phyloP scores from a whole-genome alignment of 2,329 filamentous ascomycete genomes.

The Epichloe hybrida region DNA sequence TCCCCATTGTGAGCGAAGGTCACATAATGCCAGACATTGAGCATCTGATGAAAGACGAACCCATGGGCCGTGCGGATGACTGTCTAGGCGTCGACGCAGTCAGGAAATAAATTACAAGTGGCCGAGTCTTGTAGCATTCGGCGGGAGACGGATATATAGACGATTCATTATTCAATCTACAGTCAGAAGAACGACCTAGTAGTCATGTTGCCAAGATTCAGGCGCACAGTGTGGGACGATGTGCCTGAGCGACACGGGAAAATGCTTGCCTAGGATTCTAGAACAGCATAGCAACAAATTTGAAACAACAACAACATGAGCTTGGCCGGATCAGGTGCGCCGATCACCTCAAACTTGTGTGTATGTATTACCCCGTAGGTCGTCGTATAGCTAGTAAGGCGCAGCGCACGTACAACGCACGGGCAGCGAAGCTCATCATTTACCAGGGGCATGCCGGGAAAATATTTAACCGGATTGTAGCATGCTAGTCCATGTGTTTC shows the following conservation, averaged over 20 bases:
- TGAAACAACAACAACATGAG: background rate
- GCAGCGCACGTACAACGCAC: no score
- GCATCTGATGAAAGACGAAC: conserved; percentile 21
- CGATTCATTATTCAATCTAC: no score
- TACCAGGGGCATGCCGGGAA: no score
- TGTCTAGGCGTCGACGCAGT: background rate
- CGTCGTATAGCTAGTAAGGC: background rate
- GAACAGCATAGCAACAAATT: background rate
- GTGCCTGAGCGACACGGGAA: background rate
- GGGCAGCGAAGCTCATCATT: no score
- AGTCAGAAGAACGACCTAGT: no score
- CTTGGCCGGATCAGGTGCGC: background rate
- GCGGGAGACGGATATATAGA: no score
- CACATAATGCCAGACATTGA: conserved; percentile 39
- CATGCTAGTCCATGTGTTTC: no score
- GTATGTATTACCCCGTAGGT: background rate
- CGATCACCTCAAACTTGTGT: background rate
- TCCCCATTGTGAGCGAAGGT: conserved; percentile 44
- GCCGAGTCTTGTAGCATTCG: background rate
- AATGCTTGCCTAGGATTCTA: background rate
- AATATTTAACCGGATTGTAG: no score
- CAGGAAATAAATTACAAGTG: conserved; percentile 7
- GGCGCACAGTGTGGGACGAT: background rate
- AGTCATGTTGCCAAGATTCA: no score
- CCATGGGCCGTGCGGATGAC: conserved; percentile 13